These are phyloP conservation scores for Corylus americana DNA, from an alignment of 306 rosid genomes.

Conservation along the genomic window DNA sequence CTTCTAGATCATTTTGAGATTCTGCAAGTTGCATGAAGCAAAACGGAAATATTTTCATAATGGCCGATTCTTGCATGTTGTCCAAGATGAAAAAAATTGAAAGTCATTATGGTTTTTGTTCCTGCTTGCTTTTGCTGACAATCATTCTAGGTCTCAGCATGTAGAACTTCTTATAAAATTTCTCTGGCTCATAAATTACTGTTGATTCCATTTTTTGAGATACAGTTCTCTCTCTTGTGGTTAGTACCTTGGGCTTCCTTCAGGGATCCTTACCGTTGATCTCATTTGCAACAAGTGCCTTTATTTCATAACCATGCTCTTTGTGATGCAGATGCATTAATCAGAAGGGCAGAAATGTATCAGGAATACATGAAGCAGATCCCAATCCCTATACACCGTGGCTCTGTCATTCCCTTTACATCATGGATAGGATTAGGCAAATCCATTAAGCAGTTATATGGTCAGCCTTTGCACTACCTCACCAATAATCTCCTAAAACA, in stretches of 20 bases:
- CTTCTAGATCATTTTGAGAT: neutral
- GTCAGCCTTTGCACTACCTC: constrained; percentile 93
- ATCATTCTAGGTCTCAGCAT: constrained; percentile 1
- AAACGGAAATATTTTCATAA: neutral
- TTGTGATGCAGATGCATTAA: constrained; percentile 46
- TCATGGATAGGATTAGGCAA: constrained; percentile 88
- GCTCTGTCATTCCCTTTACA: constrained; percentile 73
- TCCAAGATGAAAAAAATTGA: neutral
- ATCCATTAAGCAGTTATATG: constrained; percentile 76
- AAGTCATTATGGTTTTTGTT: neutral
- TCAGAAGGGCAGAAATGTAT: constrained; percentile 81
- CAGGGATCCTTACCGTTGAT: neutral
- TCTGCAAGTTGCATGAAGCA: neutral
- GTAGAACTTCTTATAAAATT: neutral
- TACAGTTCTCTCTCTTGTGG: neutral
- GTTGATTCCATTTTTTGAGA: neutral
- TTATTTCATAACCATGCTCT: constrained; percentile 18
- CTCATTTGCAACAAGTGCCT: constrained; percentile 10
- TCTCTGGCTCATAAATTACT: neutral
- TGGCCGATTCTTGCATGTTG: neutral
- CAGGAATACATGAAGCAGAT: constrained; percentile 88
- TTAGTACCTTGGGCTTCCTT: constrained; percentile 3
- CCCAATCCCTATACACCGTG: constrained; percentile 71
- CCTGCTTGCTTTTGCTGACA: neutral
- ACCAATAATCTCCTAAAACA: constrained; percentile 78